A percentile compares a stretch with the other conserved stretches of the same genome.
These are phyloP conservation scores for Fusarium mexicanum DNA, from an alignment of 2,329 filamentous ascomycete species.

Conservation along the genomic window DNA sequence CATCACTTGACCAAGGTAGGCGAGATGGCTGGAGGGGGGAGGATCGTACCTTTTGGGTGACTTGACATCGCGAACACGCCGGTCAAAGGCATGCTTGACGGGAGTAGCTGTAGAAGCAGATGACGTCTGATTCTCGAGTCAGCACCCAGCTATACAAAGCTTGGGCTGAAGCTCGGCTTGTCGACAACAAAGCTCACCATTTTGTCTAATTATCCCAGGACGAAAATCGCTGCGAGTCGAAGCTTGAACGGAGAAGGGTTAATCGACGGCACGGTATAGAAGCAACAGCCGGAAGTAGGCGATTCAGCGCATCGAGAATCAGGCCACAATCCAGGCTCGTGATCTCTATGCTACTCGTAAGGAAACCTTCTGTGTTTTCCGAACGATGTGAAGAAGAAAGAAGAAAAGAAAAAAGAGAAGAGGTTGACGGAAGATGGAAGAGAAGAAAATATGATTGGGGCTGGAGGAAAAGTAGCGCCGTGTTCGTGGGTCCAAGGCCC, in stretches of 20 bases:
- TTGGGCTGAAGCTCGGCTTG: slow-evolving; percentile 15
- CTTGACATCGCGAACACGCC: slow-evolving; percentile 83
- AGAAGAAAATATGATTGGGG: slow-evolving; percentile 42
- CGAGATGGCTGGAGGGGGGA: neutral
- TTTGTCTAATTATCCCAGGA: slow-evolving; percentile 17
- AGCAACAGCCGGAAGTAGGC: slow-evolving; percentile 35
- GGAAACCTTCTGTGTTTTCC: slow-evolving; percentile 7
- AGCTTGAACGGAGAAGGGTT: slow-evolving; percentile 21
- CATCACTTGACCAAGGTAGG: slow-evolving; percentile 67
- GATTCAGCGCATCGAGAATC: slow-evolving; percentile 39
- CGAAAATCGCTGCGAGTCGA: slow-evolving; percentile 16
- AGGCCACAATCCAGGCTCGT: slow-evolving; percentile 38
- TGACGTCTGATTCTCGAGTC: slow-evolving; percentile 63
- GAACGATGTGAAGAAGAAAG: slow-evolving; percentile 26
- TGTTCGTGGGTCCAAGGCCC: slow-evolving; percentile 34
- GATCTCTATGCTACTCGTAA: slow-evolving; percentile 23
- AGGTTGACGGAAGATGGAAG: slow-evolving; percentile 35
- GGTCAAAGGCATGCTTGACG: slow-evolving; percentile 78
- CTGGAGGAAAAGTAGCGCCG: slow-evolving; percentile 38
- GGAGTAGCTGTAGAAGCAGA: slow-evolving; percentile 78
- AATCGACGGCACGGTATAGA: slow-evolving; percentile 6
- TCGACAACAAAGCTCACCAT: slow-evolving; percentile 38
- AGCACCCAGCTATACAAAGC: slow-evolving; percentile 25
- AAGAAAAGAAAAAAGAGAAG: slow-evolving; percentile 17
- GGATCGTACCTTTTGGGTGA: slow-evolving; percentile 85